Percentiles rank a stretch among this genome's conserved stretches.
These are phyloP conservation scores for Paraglomus occultum DNA, from an alignment of 192 early-diverging fungal species.

Conservation along the genomic window DNA sequence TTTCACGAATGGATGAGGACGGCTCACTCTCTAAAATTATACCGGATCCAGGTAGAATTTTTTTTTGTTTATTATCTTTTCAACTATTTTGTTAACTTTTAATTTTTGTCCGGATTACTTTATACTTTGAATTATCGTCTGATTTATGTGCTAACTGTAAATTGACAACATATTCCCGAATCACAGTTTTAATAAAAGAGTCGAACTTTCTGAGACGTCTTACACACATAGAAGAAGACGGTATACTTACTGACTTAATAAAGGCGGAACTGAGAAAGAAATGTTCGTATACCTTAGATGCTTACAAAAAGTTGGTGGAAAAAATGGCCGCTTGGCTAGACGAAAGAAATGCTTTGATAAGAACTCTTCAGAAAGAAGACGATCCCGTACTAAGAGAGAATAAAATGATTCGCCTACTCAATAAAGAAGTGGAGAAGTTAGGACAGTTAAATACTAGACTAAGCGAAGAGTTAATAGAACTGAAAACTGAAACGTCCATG, in stretches of 20 bases:
- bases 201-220: not conserved
- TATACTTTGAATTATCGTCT: not conserved
- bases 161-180: not conserved
- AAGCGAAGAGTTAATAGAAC: not conserved
- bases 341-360: constrained; percentile 1
- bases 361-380: not conserved
- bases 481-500: not conserved
- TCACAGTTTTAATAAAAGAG: not conserved
- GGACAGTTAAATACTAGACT: not conserved
- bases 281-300: not conserved
- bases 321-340: not conserved
- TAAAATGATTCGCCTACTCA: not conserved
- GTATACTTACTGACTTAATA: not conserved
- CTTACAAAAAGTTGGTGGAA: not conserved
- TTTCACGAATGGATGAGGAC: not conserved
- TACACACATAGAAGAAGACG: not conserved
- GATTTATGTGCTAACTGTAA: not conserved
- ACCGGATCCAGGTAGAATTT: not conserved
- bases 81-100: not conserved
- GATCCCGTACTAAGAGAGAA: not conserved
- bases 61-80: not conserved
- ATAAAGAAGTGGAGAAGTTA: not conserved
- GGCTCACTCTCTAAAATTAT: not conserved
- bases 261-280: not conserved
- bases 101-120: not conserved